Evolutionary conservation across 805 yeast species (phyloP).

Genomic region (Debaryomyces castellii): DNA sequence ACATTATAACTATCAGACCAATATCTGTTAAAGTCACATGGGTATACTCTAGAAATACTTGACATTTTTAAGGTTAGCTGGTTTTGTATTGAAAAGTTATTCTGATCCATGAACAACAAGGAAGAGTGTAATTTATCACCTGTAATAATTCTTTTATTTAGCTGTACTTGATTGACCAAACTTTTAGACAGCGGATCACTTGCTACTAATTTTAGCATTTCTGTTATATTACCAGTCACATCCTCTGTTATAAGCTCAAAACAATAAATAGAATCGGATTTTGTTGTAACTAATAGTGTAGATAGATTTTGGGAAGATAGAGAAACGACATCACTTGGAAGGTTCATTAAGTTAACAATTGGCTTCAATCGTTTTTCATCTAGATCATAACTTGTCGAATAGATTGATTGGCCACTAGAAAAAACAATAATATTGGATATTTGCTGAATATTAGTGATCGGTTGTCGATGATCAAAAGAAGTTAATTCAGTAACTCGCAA

Average conservation of each 20-base stretch:
- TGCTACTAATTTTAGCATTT: conserved; percentile 12
- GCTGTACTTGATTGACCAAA: conserved; percentile 27
- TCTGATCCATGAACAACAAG: conserved; percentile 22
- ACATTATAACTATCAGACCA: conserved; percentile 16
- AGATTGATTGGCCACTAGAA: conserved; percentile 27
- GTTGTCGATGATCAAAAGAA: conserved; percentile 29
- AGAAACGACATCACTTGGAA: conserved; percentile 31
- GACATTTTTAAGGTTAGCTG: conserved; percentile 19
- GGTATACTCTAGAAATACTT: conserved; percentile 33
- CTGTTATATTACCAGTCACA: conserved; percentile 7
- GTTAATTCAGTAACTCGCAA: conserved; percentile 28
- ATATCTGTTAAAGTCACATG: conserved; percentile 17
- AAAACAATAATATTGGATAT: conserved; percentile 32
- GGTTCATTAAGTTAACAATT: conserved; percentile 17
- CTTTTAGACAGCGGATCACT: conserved; percentile 36
- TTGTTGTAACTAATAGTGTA: conserved; percentile 27
- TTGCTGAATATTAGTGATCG: conserved; percentile 35
- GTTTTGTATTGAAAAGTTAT: conserved; percentile 5
- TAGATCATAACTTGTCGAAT: conserved; percentile 31
- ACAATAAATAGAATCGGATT: conserved; percentile 33
- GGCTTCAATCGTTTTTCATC: conserved; percentile 33
- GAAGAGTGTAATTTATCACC: conserved; percentile 38
- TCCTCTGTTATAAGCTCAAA: conserved; percentile 17
- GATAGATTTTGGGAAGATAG: conserved; percentile 18
- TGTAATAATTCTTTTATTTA: conserved; percentile 22